Conservation (phyloP, 179 eudicot genomes). For the Heliamphora pulchella region DNA sequence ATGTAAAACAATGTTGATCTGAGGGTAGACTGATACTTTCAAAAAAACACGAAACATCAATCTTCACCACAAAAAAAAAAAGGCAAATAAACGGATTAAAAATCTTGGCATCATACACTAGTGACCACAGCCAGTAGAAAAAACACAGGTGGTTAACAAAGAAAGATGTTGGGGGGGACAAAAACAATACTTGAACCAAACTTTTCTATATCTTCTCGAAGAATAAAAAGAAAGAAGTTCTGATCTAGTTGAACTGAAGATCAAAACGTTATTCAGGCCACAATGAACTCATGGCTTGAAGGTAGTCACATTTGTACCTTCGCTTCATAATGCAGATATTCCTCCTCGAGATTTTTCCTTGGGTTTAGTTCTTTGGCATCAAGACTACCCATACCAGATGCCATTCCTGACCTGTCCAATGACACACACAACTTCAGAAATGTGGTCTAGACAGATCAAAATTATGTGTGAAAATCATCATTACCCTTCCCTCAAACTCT, state of each 20-base stretch:
- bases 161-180: background rate
- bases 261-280: background rate
- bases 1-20: background rate
- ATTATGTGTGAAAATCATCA: constrained; percentile 8
- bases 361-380: constrained; percentile 46
- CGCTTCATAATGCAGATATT: constrained; percentile 78
- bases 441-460: background rate
- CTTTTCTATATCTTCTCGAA: background rate
- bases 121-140: background rate
- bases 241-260: background rate
- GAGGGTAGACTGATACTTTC: background rate
- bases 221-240: background rate
- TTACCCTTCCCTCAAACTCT: constrained; percentile 70
- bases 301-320: constrained; percentile 42
- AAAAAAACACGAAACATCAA: no score
- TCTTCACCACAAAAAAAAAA: no score
- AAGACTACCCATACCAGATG: constrained; percentile 35
- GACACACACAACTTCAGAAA: constrained; percentile 7
- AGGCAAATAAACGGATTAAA: background rate
- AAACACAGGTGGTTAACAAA: background rate
- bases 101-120: background rate
- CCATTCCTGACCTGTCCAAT: constrained; percentile 34
- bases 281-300: background rate
- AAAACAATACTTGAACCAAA: background rate
- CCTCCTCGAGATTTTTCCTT: constrained; percentile 79